Percentiles rank a stretch among this genome's conserved stretches.
Evolutionary conservation across 371 early-diverging fungal genomes (phyloP).

Genomic region (Quaeritorhiza haematococci): DNA sequence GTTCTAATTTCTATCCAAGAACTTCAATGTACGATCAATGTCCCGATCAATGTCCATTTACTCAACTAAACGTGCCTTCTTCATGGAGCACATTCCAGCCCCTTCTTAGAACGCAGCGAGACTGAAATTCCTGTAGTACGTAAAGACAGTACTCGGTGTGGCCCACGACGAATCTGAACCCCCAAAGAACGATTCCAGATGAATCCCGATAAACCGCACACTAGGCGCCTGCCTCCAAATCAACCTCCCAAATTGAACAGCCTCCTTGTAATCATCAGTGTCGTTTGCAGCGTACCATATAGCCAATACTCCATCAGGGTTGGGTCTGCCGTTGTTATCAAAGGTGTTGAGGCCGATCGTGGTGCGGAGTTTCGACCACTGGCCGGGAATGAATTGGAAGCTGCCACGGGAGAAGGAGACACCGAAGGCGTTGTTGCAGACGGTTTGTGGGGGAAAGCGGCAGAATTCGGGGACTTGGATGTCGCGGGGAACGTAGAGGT

Average conservation of each 20-base stretch:
- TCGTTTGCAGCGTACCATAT: not conserved
- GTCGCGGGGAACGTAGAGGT: not conserved
- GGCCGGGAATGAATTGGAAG: not conserved
- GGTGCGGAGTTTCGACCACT: not conserved
- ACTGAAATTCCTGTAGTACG: too few species aligned
- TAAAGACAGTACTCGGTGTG: too few species aligned
- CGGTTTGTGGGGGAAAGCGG: not conserved
- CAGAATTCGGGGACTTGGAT: conserved; percentile 1
- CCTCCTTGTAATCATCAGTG: not conserved
- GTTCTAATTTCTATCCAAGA: too few species aligned
- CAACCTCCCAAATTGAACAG: not conserved
- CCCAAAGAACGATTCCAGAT: conserved; percentile 54
- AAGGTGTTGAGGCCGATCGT: conserved; percentile 3
- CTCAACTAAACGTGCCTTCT: too few species aligned
- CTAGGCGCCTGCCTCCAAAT: not conserved
- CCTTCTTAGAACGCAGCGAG: too few species aligned
- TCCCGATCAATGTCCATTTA: too few species aligned
- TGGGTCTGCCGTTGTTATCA: not conserved
- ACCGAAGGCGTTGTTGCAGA: conserved; percentile 4
- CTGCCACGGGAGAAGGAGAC: conserved; percentile 1
- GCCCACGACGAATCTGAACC: conserved; percentile 41
- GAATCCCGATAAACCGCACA: conserved; percentile 3
- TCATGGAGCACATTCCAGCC: too few species aligned
- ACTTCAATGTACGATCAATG: too few species aligned
- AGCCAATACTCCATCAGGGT: not conserved